phyloP scores from a whole-genome alignment of 1,139 yeast species.

The Taphrina wiesneri region DNA sequence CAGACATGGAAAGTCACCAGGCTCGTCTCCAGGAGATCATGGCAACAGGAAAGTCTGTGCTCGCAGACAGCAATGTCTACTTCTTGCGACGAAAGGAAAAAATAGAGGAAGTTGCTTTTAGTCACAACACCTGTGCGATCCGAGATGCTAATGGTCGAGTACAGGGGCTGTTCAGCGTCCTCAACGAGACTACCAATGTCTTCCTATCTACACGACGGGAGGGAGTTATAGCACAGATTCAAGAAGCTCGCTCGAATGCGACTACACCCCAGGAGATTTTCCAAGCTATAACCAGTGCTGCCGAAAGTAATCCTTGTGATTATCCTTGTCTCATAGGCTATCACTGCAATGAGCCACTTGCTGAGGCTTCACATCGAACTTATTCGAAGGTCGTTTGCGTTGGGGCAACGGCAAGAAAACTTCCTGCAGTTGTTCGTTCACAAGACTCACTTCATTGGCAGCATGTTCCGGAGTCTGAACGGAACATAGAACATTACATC shows the following conservation, averaged over 20 bases:
- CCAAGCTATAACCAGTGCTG: neutral
- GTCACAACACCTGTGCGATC: neutral
- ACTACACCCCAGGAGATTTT: neutral
- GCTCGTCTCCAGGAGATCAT: neutral
- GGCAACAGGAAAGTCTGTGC: neutral
- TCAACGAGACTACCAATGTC: neutral
- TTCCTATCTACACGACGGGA: neutral
- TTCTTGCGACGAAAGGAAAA: neutral
- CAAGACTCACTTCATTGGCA: neutral
- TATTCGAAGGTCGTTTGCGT: constrained; percentile 1
- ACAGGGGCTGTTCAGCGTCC: neutral
- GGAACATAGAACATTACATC: neutral
- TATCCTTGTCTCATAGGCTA: neutral
- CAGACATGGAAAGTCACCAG: neutral
- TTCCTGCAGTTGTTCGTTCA: neutral
- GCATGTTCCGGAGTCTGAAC: neutral
- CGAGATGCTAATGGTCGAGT: neutral
- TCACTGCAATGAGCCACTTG: constrained; percentile 1
- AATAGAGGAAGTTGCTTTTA: neutral
- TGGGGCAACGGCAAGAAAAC: neutral
- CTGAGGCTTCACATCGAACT: neutral
- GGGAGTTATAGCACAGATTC: neutral
- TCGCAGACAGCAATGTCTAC: neutral
- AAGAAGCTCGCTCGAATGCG: neutral
- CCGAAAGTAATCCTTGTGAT: neutral